Base-by-base conservation (phyloP, 129 eudicot species). In the Kitagawia praeruptora region DNA sequence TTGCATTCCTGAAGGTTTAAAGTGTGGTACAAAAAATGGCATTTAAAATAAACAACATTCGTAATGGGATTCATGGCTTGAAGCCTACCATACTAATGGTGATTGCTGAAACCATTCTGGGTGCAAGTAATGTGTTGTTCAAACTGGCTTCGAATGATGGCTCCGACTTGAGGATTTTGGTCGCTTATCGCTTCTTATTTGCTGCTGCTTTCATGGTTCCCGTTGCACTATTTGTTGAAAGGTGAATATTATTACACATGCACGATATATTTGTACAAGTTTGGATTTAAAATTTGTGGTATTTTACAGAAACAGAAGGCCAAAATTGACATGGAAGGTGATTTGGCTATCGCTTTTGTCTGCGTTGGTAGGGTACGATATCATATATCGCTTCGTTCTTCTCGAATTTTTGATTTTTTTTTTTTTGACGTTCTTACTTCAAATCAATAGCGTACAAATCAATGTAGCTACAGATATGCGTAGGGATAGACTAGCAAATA, bases 271-370 rank as follows among this genome's bases (percentile, higher is more conserved):
- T 10, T 46, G 9, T 44, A 1, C 47, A 44, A 44, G 3, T 44
- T 9, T 44, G 47, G 12, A 6, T 46, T 46, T 46, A 2, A 2
- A 46, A 13, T 46, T 46, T 38, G 0, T 46, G 49, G 15, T 46
- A 46, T 40, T 46, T 46, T 46, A 46, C 70, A 83, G 86, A 77
- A 79, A 75, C 40, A 40, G 13, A 5, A 79, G 86, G 77, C 80
- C 86, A 23, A 79, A 75, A 54, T 21, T 83, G 64, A 83, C 83
- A n/a, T 79, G 77, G 86, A 75, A 0, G 54, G 80, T 83, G 21
- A 2, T 67, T 46, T 75, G 67, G 39, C 80, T 47, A 75, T 80
- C 80, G 18, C 51, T 63, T 45, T 28, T 80, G 9, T 46, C 64
- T 83, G 86, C 73, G 5, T 40, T 79, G 42, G 21, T 79, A 15